Base-by-base conservation (phyloP, 2,329 filamentous ascomycete genomes). In the Fusarium decemcellulare region DNA sequence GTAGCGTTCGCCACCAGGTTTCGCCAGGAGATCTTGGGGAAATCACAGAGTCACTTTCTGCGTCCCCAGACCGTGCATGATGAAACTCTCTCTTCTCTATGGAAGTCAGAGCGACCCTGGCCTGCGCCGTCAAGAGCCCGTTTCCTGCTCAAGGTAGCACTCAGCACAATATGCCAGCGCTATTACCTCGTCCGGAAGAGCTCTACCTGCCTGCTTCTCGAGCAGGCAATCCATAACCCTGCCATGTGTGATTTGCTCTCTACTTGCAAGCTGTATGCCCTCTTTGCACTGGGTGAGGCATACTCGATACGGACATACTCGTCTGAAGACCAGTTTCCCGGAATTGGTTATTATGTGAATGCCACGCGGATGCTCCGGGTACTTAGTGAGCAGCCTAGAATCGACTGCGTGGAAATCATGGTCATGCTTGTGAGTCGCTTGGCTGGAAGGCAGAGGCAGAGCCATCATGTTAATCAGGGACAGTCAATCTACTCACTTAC, bases 261-360 rank as follows among this genome's bases (percentile, higher is more conserved):
- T 6, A 74, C 72, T 8, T 79, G 79, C 62, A 82, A 82, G 60
- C 63, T 84, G 1, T 81, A 79, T 72, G 80, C 79, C 0, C 60
- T 83, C 6, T 82, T 84, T 62, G 82, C 82, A 0, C 70, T 84
- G 10, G 82, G 82, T 1, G 81, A 83, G 59, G 76, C 80, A 2
- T 83, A 82, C 57, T 82, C 81, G 0, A 78, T 76, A 0, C 74
- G 80, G 14, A 57, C 63, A 2, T 76, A 76, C 6, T 74, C 76
- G 6, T 62, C 75, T 0, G 75, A 74, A 14, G 61, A 74, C 8
- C 61, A 72, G 2, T 81, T 83, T 57, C 82, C 82, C 9, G 82
- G 82, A 0, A 63, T 83, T 18, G 53, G 63, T 1, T 84, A 83
- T 60, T 84, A 81, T 70, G 75, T 77, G 0, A 74, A 77, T 8